Conservation (phyloP, 306 rosid genomes). For the Cercis canadensis region DNA sequence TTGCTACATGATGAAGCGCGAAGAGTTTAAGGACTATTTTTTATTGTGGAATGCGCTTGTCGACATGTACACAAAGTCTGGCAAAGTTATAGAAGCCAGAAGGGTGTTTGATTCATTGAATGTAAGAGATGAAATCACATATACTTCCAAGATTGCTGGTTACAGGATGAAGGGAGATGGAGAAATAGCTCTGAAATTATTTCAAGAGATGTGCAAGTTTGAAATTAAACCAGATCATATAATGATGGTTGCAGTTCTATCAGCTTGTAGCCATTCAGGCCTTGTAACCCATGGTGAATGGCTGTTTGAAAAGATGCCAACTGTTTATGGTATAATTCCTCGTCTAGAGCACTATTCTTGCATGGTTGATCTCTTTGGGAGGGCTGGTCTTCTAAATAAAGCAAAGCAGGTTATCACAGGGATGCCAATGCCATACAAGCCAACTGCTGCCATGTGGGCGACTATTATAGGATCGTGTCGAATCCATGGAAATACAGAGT, state of each 20-base stretch:
- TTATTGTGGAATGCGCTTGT: constrained; percentile 81
- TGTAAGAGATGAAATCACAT: constrained; percentile 77
- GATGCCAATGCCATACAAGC: constrained; percentile 83
- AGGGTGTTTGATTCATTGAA: constrained; percentile 72
- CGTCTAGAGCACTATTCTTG: constrained; percentile 77
- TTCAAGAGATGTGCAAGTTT: constrained; percentile 69
- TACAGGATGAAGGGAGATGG: constrained; percentile 89
- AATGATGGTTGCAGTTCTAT: constrained; percentile 78
- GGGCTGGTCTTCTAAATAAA: constrained; percentile 77
- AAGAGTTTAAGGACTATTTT: constrained; percentile 53
- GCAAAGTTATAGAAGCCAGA: constrained; percentile 74
- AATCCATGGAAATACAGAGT: constrained; percentile 63
- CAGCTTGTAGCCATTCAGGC: constrained; percentile 92
- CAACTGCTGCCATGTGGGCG: constrained; percentile 96
- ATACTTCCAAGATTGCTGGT: constrained; percentile 85
- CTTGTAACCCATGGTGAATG: constrained; percentile 64
- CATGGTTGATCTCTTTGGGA: constrained; percentile 87
- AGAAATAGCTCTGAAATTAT: constrained; percentile 61
- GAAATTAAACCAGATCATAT: constrained; percentile 77
- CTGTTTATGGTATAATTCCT: constrained; percentile 59
- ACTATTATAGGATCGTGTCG: constrained; percentile 82
- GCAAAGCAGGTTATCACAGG: constrained; percentile 65
- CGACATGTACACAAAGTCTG: constrained; percentile 91
- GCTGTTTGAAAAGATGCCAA: constrained; percentile 64
- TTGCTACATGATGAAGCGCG: constrained; percentile 70